phyloP scores from a whole-genome alignment of 192 early-diverging fungal genomes.

The Dissophora globulifera region DNA sequence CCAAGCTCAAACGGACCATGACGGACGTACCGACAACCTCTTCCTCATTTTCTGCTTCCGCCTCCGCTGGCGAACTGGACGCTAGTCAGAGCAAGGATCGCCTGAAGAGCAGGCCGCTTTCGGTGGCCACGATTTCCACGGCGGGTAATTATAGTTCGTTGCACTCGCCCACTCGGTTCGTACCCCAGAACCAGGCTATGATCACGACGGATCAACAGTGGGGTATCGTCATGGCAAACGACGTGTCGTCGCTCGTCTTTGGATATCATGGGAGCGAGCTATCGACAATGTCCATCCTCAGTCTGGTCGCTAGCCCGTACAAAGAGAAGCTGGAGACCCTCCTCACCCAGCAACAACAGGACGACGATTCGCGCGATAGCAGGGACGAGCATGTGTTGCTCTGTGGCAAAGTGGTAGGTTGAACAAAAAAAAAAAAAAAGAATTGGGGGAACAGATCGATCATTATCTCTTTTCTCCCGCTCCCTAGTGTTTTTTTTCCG shows the following conservation, averaged over 20 bases:
- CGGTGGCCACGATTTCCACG: conserved; percentile 45
- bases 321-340: conserved; percentile 52
- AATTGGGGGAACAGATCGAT: not conserved
- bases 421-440: not conserved
- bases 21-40: conserved; percentile 40
- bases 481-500: not conserved
- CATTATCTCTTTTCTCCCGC: not conserved
- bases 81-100: conserved; percentile 25
- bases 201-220: conserved; percentile 63
- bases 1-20: conserved; percentile 50
- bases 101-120: conserved; percentile 32
- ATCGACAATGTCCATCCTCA: conserved; percentile 53
- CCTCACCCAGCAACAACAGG: conserved; percentile 43
- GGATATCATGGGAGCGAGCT: conserved; percentile 56
- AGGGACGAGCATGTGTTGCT: conserved; percentile 56
- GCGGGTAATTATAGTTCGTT: conserved; percentile 36
- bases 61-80: no score
- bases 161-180: conserved; percentile 65
- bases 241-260: conserved; percentile 65
- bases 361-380: conserved; percentile 29
- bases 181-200: conserved; percentile 70
- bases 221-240: conserved; percentile 66
- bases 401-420: conserved; percentile 64
- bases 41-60: conserved; percentile 1
- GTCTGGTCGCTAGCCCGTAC: conserved; percentile 58